Percentiles rank a stretch among this genome's conserved stretches.
phyloP scores from a whole-genome alignment of 768 basidiomycete genomes.

The Lactarius deliciosus region DNA sequence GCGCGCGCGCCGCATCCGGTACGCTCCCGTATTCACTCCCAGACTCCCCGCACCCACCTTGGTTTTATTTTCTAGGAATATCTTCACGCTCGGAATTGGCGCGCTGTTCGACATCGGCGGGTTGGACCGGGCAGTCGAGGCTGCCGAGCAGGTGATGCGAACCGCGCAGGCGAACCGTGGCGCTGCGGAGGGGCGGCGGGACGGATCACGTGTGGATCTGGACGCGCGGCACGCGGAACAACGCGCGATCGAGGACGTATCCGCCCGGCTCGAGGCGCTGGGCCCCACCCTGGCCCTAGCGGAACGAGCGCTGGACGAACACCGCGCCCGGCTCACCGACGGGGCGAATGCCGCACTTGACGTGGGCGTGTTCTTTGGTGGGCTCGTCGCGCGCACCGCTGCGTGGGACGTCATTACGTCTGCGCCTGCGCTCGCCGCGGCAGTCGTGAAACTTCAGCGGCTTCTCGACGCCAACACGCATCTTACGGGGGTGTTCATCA shows the following conservation, averaged over 20 bases:
- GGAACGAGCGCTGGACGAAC: neutral
- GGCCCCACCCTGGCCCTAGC: neutral
- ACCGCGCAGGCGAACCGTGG: neutral
- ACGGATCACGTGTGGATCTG: neutral
- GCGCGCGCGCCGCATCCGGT: neutral
- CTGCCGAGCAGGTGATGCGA: neutral
- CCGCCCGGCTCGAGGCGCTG: neutral
- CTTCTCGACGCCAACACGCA: neutral
- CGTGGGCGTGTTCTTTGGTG: slow-evolving; percentile 6
- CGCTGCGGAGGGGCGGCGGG: neutral
- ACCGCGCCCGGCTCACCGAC: neutral
- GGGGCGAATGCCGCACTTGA: neutral
- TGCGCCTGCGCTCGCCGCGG: neutral
- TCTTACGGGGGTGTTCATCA: slow-evolving; percentile 4
- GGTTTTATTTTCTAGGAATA: neutral
- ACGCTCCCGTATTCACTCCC: too few relatives aligned
- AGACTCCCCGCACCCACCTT: neutral
- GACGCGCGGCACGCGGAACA: neutral
- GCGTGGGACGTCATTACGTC: neutral
- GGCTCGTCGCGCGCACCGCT: neutral
- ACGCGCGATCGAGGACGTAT: slow-evolving; percentile 3
- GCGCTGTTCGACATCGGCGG: neutral
- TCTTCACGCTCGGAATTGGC: slow-evolving; percentile 1
- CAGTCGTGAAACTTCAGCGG: slow-evolving; percentile 8
- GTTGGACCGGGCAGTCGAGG: neutral